These are phyloP conservation scores for Aspergillus pseudoviridinutans DNA, from an alignment of 2,329 filamentous ascomycete species.

Conservation along the genomic window DNA sequence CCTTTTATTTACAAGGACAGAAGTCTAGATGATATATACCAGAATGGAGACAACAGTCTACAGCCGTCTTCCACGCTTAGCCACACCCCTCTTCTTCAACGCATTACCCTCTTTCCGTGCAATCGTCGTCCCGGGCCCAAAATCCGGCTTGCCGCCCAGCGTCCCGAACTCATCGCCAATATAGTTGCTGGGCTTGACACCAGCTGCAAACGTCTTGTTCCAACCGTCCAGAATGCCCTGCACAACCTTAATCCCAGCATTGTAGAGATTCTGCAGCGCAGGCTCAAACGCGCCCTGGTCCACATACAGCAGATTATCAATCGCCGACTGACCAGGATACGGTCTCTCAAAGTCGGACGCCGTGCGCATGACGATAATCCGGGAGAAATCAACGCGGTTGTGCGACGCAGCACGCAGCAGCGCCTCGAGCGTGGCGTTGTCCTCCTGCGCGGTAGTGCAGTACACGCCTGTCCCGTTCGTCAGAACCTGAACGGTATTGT, in stretches of 20 bases:
- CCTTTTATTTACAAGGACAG: too few species aligned
- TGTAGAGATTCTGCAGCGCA: constrained; percentile 63
- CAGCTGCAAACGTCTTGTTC: constrained; percentile 55
- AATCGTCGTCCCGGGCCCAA: constrained; percentile 43
- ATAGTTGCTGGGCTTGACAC: constrained; percentile 61
- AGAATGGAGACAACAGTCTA: background rate
- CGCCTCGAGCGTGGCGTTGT: constrained; percentile 65
- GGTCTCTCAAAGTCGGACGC: constrained; percentile 70
- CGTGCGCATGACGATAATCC: constrained; percentile 66
- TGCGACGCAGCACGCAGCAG: constrained; percentile 57
- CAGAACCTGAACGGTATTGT: constrained; percentile 59
- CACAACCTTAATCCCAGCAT: constrained; percentile 62
- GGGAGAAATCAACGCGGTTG: constrained; percentile 60
- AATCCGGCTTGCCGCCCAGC: constrained; percentile 62
- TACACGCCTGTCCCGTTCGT: constrained; percentile 66
- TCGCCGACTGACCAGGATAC: constrained; percentile 53
- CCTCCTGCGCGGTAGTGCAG: constrained; percentile 70
- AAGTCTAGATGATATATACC: background rate
- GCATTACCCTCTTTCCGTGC: constrained; percentile 18
- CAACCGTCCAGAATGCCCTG: constrained; percentile 60
- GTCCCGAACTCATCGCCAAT: constrained; percentile 69
- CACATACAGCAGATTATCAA: constrained; percentile 57
- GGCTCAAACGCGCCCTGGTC: constrained; percentile 62
- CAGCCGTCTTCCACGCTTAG: constrained; percentile 12
- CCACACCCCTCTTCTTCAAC: constrained; percentile 15